phyloP scores from a whole-genome alignment of 2,329 filamentous ascomycete genomes.

The Alternaria arborescens region DNA sequence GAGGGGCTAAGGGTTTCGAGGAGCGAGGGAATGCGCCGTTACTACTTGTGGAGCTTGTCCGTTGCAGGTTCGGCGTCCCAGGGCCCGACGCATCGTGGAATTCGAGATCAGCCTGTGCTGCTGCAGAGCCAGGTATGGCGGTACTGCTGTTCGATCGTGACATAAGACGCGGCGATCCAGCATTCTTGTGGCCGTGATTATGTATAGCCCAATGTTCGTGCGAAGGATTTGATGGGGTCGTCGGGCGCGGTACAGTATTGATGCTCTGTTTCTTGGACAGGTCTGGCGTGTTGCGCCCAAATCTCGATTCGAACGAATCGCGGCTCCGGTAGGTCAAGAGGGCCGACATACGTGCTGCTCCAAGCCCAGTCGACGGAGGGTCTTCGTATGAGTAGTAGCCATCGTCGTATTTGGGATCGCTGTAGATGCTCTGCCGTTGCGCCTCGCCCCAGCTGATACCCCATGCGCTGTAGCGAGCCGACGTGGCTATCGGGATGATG shows the following conservation, averaged over 20 bases:
- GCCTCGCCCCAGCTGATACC: constrained; percentile 91
- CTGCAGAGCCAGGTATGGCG: constrained; percentile 30
- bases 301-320: constrained; percentile 95
- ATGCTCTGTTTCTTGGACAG: constrained; percentile 84
- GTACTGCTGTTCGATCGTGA: constrained; percentile 49
- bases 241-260: constrained; percentile 68
- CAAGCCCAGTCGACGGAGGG: constrained; percentile 84
- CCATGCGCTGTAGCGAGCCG: constrained; percentile 85
- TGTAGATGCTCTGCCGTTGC: constrained; percentile 92
- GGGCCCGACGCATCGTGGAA: constrained; percentile 55
- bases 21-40: constrained; percentile 33
- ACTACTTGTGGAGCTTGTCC: constrained; percentile 19
- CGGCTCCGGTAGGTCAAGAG: constrained; percentile 94
- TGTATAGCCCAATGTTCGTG: constrained; percentile 62
- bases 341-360: constrained; percentile 95
- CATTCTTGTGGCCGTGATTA: constrained; percentile 61
- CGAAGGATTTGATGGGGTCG: constrained; percentile 45
- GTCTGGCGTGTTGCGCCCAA: constrained; percentile 91
- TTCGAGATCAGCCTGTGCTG: constrained; percentile 54
- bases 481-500: constrained; percentile 85
- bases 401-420: constrained; percentile 97
- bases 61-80: constrained; percentile 38
- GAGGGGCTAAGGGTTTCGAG: constrained; percentile 58
- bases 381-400: constrained; percentile 92
- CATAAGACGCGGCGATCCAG: constrained; percentile 53